Percentiles rank a stretch among this genome's conserved stretches.
Evolutionary conservation across 176 grass and related monocot genomes (phyloP).

Genomic region (Rhynchospora pubera): DNA sequence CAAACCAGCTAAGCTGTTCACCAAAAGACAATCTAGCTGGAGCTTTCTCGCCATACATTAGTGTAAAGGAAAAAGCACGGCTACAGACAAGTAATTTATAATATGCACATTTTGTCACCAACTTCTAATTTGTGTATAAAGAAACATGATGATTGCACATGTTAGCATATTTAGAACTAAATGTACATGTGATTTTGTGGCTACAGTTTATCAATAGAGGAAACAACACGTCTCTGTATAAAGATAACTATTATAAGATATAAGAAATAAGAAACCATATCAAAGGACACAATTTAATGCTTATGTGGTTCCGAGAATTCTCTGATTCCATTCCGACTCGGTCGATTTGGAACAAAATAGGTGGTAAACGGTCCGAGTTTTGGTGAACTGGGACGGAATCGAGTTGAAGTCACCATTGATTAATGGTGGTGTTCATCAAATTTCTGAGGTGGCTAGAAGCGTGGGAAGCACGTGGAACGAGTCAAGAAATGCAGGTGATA

Average conservation of each 20-base stretch:
- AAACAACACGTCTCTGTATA: neutral
- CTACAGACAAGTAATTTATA: neutral
- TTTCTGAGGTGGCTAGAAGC: too few relatives aligned
- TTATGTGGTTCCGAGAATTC: neutral
- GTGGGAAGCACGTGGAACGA: too few relatives aligned
- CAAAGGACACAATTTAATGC: neutral
- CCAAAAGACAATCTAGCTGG: neutral
- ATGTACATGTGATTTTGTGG: neutral
- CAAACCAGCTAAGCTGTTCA: neutral
- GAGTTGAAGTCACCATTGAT: too few relatives aligned
- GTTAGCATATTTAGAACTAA: neutral
- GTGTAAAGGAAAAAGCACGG: neutral
- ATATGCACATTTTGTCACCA: neutral
- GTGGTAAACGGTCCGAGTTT: too few relatives aligned
- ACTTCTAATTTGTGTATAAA: neutral
- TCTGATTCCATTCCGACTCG: neutral
- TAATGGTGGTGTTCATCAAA: too few relatives aligned
- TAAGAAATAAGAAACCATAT: neutral
- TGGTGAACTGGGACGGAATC: too few relatives aligned
- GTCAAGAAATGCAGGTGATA: too few relatives aligned
- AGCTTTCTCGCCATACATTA: neutral
- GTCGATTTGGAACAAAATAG: too few relatives aligned
- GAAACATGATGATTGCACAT: neutral
- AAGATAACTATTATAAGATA: neutral
- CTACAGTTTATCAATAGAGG: neutral